Conservation (phyloP, 805 yeast genomes). For the Nakazawaea laoshanensis region DNA sequence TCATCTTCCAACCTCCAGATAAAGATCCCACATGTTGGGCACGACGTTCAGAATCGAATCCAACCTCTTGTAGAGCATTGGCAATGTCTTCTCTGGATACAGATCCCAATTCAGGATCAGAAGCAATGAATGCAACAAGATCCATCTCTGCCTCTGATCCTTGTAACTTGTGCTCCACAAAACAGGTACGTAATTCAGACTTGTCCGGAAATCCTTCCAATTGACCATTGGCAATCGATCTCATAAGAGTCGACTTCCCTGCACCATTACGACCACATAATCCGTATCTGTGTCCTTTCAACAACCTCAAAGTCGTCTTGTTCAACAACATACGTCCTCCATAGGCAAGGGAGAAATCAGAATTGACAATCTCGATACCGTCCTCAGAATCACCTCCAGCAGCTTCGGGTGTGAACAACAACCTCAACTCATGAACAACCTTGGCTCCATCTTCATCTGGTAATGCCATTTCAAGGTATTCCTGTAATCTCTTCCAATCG, state of each 20-base stretch:
- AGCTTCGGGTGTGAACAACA: constrained; percentile 45
- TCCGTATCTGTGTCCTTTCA: constrained; percentile 96
- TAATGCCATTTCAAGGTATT: constrained; percentile 37
- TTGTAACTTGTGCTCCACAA: constrained; percentile 94
- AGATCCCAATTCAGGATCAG: constrained; percentile 70
- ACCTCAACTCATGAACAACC: constrained; percentile 40
- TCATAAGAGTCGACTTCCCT: constrained; percentile 95
- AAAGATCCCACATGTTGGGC: constrained; percentile 87
- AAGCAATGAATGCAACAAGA: constrained; percentile 77
- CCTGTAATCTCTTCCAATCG: constrained; percentile 56
- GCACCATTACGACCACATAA: constrained; percentile 98
- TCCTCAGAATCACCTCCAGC: constrained; percentile 59
- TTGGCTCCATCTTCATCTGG: constrained; percentile 28
- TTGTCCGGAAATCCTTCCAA: constrained; percentile 95
- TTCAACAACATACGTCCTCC: constrained; percentile 96
- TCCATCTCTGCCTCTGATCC: constrained; percentile 91
- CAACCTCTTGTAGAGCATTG: constrained; percentile 72
- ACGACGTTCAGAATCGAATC: constrained; percentile 86
- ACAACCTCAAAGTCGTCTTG: constrained; percentile 79
- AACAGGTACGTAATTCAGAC: constrained; percentile 81
- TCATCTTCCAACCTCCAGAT: constrained; percentile 99
- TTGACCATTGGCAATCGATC: constrained; percentile 94
- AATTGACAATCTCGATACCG: constrained; percentile 86
- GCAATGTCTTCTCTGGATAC: constrained; percentile 68
- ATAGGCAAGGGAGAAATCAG: constrained; percentile 92